A percentile compares a stretch with the other conserved stretches of the same genome.
Conservation (phyloP, 139 green algal species). For the Ulvella scutata region DNA sequence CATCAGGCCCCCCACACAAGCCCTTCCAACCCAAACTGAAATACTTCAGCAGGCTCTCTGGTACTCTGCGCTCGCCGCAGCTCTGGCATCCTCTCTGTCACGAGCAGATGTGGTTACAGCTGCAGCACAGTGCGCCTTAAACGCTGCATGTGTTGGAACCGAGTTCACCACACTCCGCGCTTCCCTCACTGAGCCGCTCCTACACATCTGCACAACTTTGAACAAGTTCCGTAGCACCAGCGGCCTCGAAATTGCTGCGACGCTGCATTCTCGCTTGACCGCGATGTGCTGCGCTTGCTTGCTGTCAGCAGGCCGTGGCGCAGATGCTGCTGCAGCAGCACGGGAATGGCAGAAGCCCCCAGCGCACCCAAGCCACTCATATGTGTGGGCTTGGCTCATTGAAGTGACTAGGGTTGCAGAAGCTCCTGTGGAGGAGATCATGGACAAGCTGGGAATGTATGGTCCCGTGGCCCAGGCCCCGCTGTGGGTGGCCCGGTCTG, state of each 20-base stretch:
- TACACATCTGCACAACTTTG: background rate
- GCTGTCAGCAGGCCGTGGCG: background rate
- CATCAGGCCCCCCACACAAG: background rate
- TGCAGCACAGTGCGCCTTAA: background rate
- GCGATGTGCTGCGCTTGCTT: background rate
- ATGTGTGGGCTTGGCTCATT: background rate
- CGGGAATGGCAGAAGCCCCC: background rate
- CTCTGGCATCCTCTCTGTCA: background rate
- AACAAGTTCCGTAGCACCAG: background rate
- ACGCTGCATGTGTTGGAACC: background rate
- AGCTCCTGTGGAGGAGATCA: background rate
- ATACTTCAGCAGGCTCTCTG: background rate
- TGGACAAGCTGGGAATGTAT: background rate
- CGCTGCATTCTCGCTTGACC: background rate
- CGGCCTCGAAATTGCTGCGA: no score
- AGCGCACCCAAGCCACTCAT: background rate
- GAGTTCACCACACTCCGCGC: background rate
- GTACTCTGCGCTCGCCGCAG: background rate
- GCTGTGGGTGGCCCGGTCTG: background rate
- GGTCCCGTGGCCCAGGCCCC: background rate
- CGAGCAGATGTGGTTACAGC: background rate
- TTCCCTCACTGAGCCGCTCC: background rate
- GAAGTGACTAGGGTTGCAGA: background rate
- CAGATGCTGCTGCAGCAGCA: background rate
- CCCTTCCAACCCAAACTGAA: background rate